Evolutionary conservation across 2,329 filamentous ascomycete genomes (phyloP), one percentile per base, ranked within the genome.

Genomic region (Zymoseptoria tritici): DNA sequence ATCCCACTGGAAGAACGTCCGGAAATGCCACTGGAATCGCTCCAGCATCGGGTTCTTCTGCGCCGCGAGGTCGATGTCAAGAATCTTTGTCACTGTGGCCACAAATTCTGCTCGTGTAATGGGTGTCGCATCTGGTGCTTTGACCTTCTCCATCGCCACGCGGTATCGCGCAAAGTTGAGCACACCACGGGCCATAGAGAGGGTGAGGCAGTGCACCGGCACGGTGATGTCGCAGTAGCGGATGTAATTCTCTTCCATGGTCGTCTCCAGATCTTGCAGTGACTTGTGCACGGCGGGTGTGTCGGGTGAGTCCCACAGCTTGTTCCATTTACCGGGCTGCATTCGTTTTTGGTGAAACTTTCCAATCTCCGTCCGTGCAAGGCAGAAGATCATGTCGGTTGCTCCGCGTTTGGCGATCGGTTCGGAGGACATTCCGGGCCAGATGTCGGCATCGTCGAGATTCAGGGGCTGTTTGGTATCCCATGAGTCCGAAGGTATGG

Each of bases 371-470:
- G 73, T 73, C 29, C 79, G 72, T 2, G 78, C 73, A 9, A 77
- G 69, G 61, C 75, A 77, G 67, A 78, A 78, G 62, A 79, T 78
- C 54, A 74, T 75, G 7, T 87, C 84, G 0, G 83, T 85, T 0
- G 81, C 70, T 0, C 81, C 83, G 7, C 77, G 70, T 4, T 79
- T 78, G 50, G 81, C 75, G 1, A 63, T 56, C 1, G 72, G 62
- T 0, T 83, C 83, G 2, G 76, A 71, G 2, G 78, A 71, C 63
- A 79, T 82, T 0, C 81, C 79, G 0, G 70, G 71, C 60, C 65
- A 67, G 13, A 75, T 69, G 49, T 76, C 70, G 49, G 62, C 62
- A 52, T 75, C 73, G 52, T 75, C 70, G 55, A 75, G 63, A 57
- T 75, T 75, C 2, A 70, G 24, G 1, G 73, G 72, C 31, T 68